Evolutionary conservation across 352 stramenopile species (phyloP).

Genomic region (Phytophthora lateralis): DNA sequence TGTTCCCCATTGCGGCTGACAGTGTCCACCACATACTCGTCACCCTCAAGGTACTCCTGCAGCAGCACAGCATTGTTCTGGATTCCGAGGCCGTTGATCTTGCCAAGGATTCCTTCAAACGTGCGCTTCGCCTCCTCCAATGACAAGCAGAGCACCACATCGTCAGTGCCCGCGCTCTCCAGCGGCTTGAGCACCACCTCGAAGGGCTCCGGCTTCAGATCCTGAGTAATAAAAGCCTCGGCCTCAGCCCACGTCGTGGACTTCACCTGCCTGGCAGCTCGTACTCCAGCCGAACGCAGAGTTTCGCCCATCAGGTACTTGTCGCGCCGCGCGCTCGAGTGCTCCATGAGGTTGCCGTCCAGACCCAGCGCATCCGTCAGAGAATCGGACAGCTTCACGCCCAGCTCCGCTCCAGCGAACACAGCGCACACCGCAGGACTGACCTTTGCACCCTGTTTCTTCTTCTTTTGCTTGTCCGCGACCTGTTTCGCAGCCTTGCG

Average conservation of each 20-base stretch:
- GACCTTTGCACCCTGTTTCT: constrained; percentile 37
- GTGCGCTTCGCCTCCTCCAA: constrained; percentile 79
- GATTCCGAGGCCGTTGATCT: constrained; percentile 88
- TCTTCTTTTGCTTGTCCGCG: constrained; percentile 40
- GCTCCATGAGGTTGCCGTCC: constrained; percentile 81
- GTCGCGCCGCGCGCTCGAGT: constrained; percentile 71
- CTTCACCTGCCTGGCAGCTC: constrained; percentile 92
- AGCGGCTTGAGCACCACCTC: constrained; percentile 93
- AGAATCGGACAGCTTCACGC: constrained; percentile 91
- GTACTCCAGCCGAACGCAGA: constrained; percentile 75
- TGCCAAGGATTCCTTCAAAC: constrained; percentile 84
- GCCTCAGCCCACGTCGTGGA: constrained; percentile 78
- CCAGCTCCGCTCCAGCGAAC: constrained; percentile 92
- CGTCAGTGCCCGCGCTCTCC: constrained; percentile 75
- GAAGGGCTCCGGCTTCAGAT: constrained; percentile 69
- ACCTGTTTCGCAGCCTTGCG: constrained; percentile 53
- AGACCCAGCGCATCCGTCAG: constrained; percentile 88
- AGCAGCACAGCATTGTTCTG: constrained; percentile 86
- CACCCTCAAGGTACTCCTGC: constrained; percentile 94
- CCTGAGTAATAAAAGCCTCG: constrained; percentile 69
- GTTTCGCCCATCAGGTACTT: constrained; percentile 91
- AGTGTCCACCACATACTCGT: constrained; percentile 97
- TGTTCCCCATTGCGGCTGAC: constrained; percentile 92
- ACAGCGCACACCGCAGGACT: constrained; percentile 70
- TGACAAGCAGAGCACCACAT: constrained; percentile 83